These are phyloP conservation scores for Ustilago hordei DNA, from an alignment of 1,284 basidiomycete genomes.

Conservation along the genomic window DNA sequence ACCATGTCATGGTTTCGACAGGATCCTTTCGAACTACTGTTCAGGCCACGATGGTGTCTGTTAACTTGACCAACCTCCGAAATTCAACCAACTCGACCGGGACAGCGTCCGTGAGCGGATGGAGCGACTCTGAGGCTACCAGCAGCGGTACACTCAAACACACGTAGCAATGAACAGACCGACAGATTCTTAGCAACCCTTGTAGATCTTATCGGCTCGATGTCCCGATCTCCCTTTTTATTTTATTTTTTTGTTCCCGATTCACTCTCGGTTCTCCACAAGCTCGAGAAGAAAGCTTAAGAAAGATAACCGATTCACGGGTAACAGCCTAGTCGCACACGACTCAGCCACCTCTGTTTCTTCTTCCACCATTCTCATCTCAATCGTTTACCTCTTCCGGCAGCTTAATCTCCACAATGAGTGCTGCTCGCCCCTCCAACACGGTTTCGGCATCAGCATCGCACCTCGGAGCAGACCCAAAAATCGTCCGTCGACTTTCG, in stretches of 20 bases:
- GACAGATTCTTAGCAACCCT: background rate
- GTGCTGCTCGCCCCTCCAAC: conserved; percentile 7
- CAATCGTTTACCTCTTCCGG: background rate
- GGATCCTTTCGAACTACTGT: conserved; percentile 3
- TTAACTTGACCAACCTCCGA: background rate
- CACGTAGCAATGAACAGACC: background rate
- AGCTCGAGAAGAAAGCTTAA: conserved; percentile 4
- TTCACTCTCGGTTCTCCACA: conserved; percentile 7
- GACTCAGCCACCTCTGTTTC: conserved; percentile 9
- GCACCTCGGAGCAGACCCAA: conserved; percentile 55
- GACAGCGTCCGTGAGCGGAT: background rate
- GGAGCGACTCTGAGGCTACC: background rate
- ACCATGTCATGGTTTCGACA: conserved; percentile 21
- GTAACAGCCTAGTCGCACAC: conserved; percentile 7
- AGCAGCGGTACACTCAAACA: background rate
- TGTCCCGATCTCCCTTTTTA: too few species aligned
- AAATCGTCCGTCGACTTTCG: conserved; percentile 61
- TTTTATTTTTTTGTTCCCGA: background rate
- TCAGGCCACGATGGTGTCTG: background rate
- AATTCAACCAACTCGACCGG: too few species aligned
- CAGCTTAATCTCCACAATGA: conserved; percentile 16
- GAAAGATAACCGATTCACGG: conserved; percentile 18
- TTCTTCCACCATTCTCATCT: background rate
- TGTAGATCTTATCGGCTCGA: background rate
- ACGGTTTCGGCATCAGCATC: conserved; percentile 46